phyloP scores from a whole-genome alignment of 2,329 filamentous ascomycete genomes.

The Exophiala sideris region DNA sequence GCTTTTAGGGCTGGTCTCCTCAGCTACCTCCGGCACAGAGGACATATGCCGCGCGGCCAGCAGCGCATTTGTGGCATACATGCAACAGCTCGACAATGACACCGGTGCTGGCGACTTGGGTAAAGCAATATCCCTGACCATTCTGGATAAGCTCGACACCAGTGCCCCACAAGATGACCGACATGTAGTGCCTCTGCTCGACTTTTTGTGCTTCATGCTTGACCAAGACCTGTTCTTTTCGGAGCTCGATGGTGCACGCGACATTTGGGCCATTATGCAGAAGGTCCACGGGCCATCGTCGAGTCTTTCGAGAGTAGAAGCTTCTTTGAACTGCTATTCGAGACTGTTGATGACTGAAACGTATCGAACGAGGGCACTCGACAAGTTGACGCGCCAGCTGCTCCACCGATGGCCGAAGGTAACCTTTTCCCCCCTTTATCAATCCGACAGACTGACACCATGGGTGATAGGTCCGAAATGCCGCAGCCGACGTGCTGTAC shows the following conservation, averaged over 20 bases:
- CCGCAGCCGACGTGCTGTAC: slow-evolving; percentile 27
- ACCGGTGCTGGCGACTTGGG: neutral
- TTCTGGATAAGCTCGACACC: slow-evolving; percentile 53
- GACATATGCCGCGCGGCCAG: slow-evolving; percentile 43
- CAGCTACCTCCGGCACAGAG: slow-evolving; percentile 44
- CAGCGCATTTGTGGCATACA: slow-evolving; percentile 38
- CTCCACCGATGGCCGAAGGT: slow-evolving; percentile 28
- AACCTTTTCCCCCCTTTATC: neutral
- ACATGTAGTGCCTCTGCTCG: slow-evolving; percentile 70
- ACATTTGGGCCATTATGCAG: slow-evolving; percentile 68
- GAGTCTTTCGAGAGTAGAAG: slow-evolving; percentile 76
- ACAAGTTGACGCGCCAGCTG: slow-evolving; percentile 26
- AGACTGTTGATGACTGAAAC: slow-evolving; percentile 10
- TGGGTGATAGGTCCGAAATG: slow-evolving; percentile 17
- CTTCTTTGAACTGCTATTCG: slow-evolving; percentile 73
- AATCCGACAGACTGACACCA: neutral
- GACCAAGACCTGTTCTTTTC: slow-evolving; percentile 50
- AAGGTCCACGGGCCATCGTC: slow-evolving; percentile 79
- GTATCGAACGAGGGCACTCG: slow-evolving; percentile 15
- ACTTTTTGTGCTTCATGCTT: slow-evolving; percentile 73
- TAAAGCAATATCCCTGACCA: slow-evolving; percentile 45
- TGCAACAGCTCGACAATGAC: slow-evolving; percentile 9
- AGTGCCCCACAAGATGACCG: slow-evolving; percentile 60
- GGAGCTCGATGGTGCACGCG: slow-evolving; percentile 35
- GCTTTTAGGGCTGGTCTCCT: slow-evolving; percentile 44